Evolutionary conservation across 2,329 filamentous ascomycete species (phyloP).

Genomic region (Trichoderma koningiopsis): DNA sequence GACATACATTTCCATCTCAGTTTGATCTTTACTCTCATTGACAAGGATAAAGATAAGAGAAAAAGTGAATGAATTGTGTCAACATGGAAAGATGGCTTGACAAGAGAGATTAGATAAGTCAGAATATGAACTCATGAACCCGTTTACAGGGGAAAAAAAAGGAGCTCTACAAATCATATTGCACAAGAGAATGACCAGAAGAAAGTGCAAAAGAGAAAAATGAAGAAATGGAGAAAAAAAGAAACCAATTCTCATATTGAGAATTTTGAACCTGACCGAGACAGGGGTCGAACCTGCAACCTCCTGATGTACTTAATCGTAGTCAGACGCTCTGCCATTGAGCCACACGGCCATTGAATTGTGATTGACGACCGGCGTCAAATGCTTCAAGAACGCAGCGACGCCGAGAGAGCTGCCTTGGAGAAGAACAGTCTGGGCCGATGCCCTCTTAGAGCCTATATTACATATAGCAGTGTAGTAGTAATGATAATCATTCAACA

Average conservation of each 20-base stretch:
- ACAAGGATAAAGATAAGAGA: background rate
- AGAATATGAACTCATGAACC: background rate
- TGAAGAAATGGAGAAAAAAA: background rate
- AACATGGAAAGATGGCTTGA: no score
- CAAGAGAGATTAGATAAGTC: no score
- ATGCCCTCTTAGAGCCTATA: background rate
- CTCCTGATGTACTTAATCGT: background rate
- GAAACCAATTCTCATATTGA: background rate
- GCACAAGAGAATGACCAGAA: background rate
- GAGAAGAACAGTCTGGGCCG: background rate
- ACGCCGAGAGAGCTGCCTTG: background rate
- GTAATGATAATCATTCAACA: background rate
- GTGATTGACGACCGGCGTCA: background rate
- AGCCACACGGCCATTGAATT: background rate
- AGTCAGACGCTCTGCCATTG: background rate
- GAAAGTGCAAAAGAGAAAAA: background rate
- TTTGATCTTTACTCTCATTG: background rate
- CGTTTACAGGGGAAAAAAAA: background rate
- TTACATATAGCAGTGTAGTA: background rate
- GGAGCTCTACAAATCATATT: background rate
- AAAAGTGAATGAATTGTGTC: background rate
- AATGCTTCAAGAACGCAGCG: background rate
- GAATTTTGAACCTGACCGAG: background rate
- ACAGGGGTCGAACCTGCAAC: background rate
- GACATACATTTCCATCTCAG: no score